Percentiles rank a stretch among this genome's conserved stretches.
These are phyloP conservation scores for Citrus cavaleriei DNA, from an alignment of 345 rosid genomes.

Conservation along the genomic window DNA sequence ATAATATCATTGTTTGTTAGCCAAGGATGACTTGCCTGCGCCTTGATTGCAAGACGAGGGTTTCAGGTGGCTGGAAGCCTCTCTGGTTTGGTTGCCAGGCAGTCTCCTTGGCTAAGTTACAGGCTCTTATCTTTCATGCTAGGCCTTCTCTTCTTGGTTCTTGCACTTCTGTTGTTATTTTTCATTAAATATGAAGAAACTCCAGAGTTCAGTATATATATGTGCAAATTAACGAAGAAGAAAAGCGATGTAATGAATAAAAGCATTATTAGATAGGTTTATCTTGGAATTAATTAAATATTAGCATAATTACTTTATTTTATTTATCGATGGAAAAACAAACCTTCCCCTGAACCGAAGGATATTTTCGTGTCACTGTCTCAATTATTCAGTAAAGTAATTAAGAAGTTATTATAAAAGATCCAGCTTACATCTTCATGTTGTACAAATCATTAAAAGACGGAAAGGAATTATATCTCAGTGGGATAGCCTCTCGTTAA, in stretches of 20 bases:
- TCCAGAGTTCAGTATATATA: neutral
- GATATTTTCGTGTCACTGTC: too few species aligned
- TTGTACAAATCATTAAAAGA: too few species aligned
- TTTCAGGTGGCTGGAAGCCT: neutral
- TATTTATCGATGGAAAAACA: too few species aligned
- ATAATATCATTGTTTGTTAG: neutral
- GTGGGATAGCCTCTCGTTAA: too few species aligned
- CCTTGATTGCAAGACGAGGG: neutral
- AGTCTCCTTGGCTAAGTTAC: slow-evolving; percentile 1
- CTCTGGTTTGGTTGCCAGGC: neutral
- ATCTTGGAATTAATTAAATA: neutral
- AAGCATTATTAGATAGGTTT: neutral
- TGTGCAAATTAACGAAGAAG: neutral
- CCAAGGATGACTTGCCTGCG: slow-evolving; percentile 9
- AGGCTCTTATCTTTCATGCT: neutral
- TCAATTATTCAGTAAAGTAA: too few species aligned
- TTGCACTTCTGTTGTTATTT: neutral
- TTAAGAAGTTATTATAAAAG: too few species aligned
- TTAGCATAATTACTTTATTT: too few species aligned
- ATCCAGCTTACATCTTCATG: too few species aligned
- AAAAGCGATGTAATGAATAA: too few species aligned
- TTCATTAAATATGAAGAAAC: neutral
- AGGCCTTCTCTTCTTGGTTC: neutral
- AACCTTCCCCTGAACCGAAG: too few species aligned
- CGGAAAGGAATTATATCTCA: too few species aligned